Evolutionary conservation across 2,329 filamentous ascomycete genomes (phyloP).

Genomic region (Paraphoma chrysanthemicola): DNA sequence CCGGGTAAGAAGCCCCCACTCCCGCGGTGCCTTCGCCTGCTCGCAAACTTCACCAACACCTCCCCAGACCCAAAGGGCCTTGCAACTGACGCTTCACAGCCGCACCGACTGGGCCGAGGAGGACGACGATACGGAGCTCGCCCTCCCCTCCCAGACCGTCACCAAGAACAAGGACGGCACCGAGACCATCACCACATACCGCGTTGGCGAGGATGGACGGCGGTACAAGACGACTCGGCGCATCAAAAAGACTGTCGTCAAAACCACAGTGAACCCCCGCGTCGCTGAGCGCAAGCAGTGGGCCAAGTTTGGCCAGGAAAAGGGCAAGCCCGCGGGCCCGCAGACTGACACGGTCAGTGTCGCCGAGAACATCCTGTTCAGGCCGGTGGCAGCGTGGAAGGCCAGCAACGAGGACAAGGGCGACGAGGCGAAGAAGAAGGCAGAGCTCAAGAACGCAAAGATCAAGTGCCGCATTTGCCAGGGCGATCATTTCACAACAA

Average conservation of each 20-base stretch:
- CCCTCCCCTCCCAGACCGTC: slow-evolving; percentile 84
- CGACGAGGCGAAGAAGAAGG: slow-evolving; percentile 74
- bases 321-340: slow-evolving; percentile 82
- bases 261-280: slow-evolving; percentile 93
- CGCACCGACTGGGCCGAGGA: slow-evolving; percentile 87
- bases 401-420: slow-evolving; percentile 79
- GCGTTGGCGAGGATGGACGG: slow-evolving; percentile 89
- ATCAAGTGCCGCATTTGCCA: slow-evolving; percentile 99
- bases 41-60: not conserved
- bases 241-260: slow-evolving; percentile 89
- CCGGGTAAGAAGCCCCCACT: slow-evolving; percentile 34
- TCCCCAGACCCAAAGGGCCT: not conserved
- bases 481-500: slow-evolving; percentile 98
- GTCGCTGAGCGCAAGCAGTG: slow-evolving; percentile 94
- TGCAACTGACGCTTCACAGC: slow-evolving; percentile 41
- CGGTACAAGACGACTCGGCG: slow-evolving; percentile 97
- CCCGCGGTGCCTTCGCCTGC: not conserved
- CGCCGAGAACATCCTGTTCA: slow-evolving; percentile 98
- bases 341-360: slow-evolving; percentile 89
- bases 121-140: slow-evolving; percentile 85
- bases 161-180: slow-evolving; percentile 98
- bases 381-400: slow-evolving; percentile 92
- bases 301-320: slow-evolving; percentile 90
- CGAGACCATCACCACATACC: slow-evolving; percentile 91
- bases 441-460: slow-evolving; percentile 92